A percentile compares a stretch with the other conserved stretches of the same genome.
Evolutionary conservation across 2,329 filamentous ascomycete genomes (phyloP).

Genomic region (Stagonosporopsis vannaccii): DNA sequence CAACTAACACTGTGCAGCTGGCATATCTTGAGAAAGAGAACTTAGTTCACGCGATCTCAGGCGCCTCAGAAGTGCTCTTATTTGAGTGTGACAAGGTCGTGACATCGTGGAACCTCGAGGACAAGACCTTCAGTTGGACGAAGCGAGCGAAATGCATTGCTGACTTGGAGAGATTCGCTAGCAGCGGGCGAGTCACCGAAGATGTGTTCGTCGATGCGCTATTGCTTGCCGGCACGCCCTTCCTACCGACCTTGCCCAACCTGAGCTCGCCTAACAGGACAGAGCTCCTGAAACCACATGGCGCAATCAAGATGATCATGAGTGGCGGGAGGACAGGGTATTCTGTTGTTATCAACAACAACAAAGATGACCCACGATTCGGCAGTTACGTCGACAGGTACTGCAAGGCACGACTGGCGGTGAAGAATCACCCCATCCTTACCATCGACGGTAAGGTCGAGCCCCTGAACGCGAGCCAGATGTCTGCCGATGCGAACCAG

Average conservation of each 20-base stretch:
- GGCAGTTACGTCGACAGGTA: slow-evolving; percentile 85
- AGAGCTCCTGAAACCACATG: slow-evolving; percentile 69
- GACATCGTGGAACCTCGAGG: slow-evolving; percentile 72
- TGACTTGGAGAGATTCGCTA: slow-evolving; percentile 58
- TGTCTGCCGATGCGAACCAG: slow-evolving; percentile 84
- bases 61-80: slow-evolving; percentile 82
- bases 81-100: slow-evolving; percentile 84
- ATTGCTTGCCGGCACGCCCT: slow-evolving; percentile 82
- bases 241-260: slow-evolving; percentile 79
- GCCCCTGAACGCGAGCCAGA: slow-evolving; percentile 74
- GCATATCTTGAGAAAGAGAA: slow-evolving; percentile 76
- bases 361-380: slow-evolving; percentile 78
- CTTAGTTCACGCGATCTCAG: slow-evolving; percentile 76
- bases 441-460: slow-evolving; percentile 77
- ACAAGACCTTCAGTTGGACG: slow-evolving; percentile 68
- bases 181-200: slow-evolving; percentile 63
- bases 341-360: slow-evolving; percentile 76
- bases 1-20: slow-evolving; percentile 61
- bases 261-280: slow-evolving; percentile 67
- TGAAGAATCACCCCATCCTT: slow-evolving; percentile 88
- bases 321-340: slow-evolving; percentile 71
- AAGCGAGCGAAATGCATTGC: slow-evolving; percentile 74
- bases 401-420: slow-evolving; percentile 81
- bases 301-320: slow-evolving; percentile 80
- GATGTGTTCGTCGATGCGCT: slow-evolving; percentile 83